Evolutionary conservation across 139 green algal genomes (phyloP).

Genomic region (Coelastrella sp.): DNA sequence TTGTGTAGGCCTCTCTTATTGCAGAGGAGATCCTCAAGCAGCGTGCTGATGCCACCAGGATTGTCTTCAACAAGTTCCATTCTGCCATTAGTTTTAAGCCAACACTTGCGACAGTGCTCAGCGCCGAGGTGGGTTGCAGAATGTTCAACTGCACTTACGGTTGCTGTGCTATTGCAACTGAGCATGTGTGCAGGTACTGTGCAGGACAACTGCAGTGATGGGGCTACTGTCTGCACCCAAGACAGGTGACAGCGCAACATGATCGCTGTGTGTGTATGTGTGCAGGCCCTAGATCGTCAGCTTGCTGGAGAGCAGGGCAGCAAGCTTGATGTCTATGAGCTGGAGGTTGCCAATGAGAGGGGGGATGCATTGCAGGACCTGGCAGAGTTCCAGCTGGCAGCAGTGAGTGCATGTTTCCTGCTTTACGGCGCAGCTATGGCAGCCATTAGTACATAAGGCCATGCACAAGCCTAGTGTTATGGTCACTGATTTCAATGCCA

Average conservation of each 20-base stretch:
- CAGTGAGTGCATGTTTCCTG: slow-evolving; percentile 57
- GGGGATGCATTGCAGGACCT: slow-evolving; percentile 93
- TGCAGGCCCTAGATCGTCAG: slow-evolving; percentile 83
- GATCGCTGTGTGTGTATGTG: neutral
- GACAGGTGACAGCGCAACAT: neutral
- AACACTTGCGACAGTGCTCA: slow-evolving; percentile 93
- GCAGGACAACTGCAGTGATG: neutral
- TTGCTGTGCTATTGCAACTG: too few relatives aligned
- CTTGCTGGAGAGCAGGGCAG: slow-evolving; percentile 72
- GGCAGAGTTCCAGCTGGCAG: slow-evolving; percentile 96
- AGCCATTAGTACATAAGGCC: too few relatives aligned
- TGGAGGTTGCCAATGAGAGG: slow-evolving; percentile 89
- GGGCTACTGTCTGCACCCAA: too few relatives aligned
- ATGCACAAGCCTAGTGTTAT: too few relatives aligned
- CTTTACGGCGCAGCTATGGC: too few relatives aligned
- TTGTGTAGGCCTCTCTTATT: slow-evolving; percentile 77
- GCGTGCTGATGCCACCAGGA: slow-evolving; percentile 79
- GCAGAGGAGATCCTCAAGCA: slow-evolving; percentile 90
- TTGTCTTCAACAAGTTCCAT: slow-evolving; percentile 97
- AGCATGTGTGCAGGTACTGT: neutral
- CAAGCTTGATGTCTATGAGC: slow-evolving; percentile 93
- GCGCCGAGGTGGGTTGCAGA: neutral
- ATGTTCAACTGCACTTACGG: too few relatives aligned
- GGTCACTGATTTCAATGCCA: too few relatives aligned
- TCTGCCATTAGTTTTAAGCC: slow-evolving; percentile 95